These are phyloP conservation scores for Inonotus obliquus DNA, from an alignment of 1,284 basidiomycete species.

Conservation along the genomic window DNA sequence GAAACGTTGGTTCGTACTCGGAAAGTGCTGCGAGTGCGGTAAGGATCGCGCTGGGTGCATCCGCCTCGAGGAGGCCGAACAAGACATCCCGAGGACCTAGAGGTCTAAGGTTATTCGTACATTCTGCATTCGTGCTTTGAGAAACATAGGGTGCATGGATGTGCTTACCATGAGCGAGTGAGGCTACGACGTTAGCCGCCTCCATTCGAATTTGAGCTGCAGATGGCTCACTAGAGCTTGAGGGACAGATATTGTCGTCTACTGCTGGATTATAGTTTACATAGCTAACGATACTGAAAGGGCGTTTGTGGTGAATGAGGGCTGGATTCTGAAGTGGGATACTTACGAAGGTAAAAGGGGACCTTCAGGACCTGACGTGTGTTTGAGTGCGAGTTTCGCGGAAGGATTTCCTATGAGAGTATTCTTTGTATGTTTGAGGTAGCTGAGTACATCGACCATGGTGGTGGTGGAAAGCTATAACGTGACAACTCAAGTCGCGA, in stretches of 20 bases:
- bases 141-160: neutral
- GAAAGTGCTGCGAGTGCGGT: conserved; percentile 46
- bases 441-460: conserved; percentile 14
- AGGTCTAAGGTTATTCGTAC: neutral
- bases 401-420: conserved; percentile 69
- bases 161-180: conserved; percentile 57
- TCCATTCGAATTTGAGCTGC: conserved; percentile 55
- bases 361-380: neutral
- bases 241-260: neutral
- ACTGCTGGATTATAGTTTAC: conserved; percentile 6
- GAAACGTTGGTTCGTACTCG: conserved; percentile 33
- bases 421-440: conserved; percentile 65
- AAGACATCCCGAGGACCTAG: conserved; percentile 59
- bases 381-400: conserved; percentile 48
- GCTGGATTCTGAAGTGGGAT: neutral
- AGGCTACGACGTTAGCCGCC: conserved; percentile 68
- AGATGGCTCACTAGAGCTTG: conserved; percentile 28
- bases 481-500: too few relatives aligned
- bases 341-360: conserved; percentile 10
- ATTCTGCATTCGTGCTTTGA: neutral
- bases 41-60: conserved; percentile 53
- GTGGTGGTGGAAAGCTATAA: neutral
- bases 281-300: conserved; percentile 16
- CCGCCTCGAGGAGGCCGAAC: conserved; percentile 46
- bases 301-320: neutral